These are phyloP conservation scores for Cercospora nicotianae DNA, from an alignment of 2,329 filamentous ascomycete species.

Conservation along the genomic window DNA sequence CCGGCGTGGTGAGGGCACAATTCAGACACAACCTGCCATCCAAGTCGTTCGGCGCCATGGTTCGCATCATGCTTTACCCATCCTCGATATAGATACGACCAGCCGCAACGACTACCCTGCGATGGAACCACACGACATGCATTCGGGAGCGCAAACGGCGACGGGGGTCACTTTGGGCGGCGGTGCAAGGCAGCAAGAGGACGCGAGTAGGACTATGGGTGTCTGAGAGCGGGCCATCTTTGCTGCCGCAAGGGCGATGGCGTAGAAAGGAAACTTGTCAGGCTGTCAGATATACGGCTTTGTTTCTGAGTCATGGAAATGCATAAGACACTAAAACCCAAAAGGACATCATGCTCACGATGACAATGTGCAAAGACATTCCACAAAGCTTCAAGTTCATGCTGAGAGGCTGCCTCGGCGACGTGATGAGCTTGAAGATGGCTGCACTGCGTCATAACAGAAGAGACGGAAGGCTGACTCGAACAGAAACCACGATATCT, in stretches of 20 bases:
- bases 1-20: constrained; percentile 94
- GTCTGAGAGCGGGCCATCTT: constrained; percentile 10
- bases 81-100: constrained; percentile 40
- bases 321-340: constrained; percentile 16
- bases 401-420: neutral
- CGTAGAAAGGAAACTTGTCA: constrained; percentile 15
- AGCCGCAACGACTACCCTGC: constrained; percentile 15
- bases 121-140: constrained; percentile 12
- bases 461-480: neutral
- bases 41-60: constrained; percentile 79
- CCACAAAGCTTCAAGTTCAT: neutral
- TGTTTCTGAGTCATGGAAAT: constrained; percentile 19
- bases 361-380: neutral
- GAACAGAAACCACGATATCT: neutral
- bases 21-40: constrained; percentile 95
- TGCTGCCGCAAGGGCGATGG: constrained; percentile 13
- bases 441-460: neutral
- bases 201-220: constrained; percentile 10
- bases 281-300: constrained; percentile 10
- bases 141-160: constrained; percentile 14
- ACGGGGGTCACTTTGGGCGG: constrained; percentile 10
- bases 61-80: constrained; percentile 45
- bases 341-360: constrained; percentile 11
- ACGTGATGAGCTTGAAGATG: neutral
- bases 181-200: constrained; percentile 10